These are phyloP conservation scores for Vitellaria paradoxa DNA, from an alignment of 179 eudicot genomes.

Conservation along the genomic window DNA sequence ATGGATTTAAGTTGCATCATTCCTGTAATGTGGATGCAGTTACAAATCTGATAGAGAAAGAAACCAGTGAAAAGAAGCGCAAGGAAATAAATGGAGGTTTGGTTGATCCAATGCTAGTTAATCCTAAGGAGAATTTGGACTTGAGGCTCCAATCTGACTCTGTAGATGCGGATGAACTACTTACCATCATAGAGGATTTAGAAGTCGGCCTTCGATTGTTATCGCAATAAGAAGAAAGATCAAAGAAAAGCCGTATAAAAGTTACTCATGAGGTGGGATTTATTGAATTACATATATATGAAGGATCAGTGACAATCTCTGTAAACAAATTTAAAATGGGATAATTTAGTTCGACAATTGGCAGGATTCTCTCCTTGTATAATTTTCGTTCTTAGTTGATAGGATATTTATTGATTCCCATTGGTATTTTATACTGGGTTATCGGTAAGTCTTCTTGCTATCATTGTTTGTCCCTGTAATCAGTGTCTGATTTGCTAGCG, in stretches of 20 bases:
- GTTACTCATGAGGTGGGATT: too few relatives aligned
- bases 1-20: conserved; percentile 72
- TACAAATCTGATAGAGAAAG: conserved; percentile 56
- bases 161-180: conserved; percentile 7
- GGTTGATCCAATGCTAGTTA: conserved; percentile 78
- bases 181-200: too few relatives aligned
- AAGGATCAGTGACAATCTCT: too few relatives aligned
- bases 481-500: neutral
- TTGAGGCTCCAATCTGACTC: conserved; percentile 84
- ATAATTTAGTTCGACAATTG: neutral
- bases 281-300: too few relatives aligned
- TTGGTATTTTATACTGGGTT: neutral
- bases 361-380: neutral
- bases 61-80: conserved; percentile 67
- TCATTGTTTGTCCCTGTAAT: neutral
- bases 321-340: neutral
- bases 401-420: neutral
- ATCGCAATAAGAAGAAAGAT: too few relatives aligned
- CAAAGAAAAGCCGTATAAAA: too few relatives aligned
- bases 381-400: neutral
- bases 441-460: neutral
- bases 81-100: conserved; percentile 93
- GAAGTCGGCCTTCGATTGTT: too few relatives aligned
- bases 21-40: conserved; percentile 62
- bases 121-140: conserved; percentile 82